phyloP scores from a whole-genome alignment of 2,329 filamentous ascomycete genomes.

The Fusarium nisikadoi region DNA sequence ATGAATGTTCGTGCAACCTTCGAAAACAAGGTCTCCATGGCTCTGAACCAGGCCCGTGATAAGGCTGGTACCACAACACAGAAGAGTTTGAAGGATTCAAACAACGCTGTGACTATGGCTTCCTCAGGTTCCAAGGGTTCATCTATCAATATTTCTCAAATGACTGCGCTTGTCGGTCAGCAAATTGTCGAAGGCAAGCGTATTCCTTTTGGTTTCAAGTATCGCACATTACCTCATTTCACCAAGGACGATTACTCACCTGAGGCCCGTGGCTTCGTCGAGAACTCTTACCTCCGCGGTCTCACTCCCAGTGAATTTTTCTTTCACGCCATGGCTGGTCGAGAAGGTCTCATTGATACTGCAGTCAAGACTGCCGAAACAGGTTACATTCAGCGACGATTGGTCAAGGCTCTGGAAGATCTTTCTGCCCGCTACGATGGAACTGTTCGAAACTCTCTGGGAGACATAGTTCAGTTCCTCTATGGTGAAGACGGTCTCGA shows the following conservation, averaged over 20 bases:
- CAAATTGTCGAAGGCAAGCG: constrained; percentile 98
- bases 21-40: constrained; percentile 95
- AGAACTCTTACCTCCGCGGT: constrained; percentile 97
- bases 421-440: constrained; percentile 98
- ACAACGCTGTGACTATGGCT: constrained; percentile 97
- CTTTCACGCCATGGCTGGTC: constrained; percentile 99
- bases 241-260: constrained; percentile 99
- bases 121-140: constrained; percentile 98
- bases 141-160: constrained; percentile 99
- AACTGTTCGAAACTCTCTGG: constrained; percentile 95
- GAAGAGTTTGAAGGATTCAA: constrained; percentile 91
- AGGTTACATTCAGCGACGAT: constrained; percentile 97
- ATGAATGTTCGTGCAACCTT: constrained; percentile 99
- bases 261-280: constrained; percentile 95
- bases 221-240: constrained; percentile 95
- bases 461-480: constrained; percentile 95
- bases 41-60: constrained; percentile 94
- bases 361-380: constrained; percentile 99
- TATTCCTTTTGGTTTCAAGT: constrained; percentile 99
- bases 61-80: constrained; percentile 93
- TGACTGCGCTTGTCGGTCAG: constrained; percentile 97
- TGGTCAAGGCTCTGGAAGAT: constrained; percentile 98
- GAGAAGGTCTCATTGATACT: constrained; percentile 99
- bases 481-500: constrained; percentile 98
- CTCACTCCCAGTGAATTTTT: constrained; percentile 97